A percentile compares a stretch with the other conserved stretches of the same genome.
These are phyloP conservation scores for Colletotrichum noveboracense DNA, from an alignment of 2,329 filamentous ascomycete species.

Conservation along the genomic window DNA sequence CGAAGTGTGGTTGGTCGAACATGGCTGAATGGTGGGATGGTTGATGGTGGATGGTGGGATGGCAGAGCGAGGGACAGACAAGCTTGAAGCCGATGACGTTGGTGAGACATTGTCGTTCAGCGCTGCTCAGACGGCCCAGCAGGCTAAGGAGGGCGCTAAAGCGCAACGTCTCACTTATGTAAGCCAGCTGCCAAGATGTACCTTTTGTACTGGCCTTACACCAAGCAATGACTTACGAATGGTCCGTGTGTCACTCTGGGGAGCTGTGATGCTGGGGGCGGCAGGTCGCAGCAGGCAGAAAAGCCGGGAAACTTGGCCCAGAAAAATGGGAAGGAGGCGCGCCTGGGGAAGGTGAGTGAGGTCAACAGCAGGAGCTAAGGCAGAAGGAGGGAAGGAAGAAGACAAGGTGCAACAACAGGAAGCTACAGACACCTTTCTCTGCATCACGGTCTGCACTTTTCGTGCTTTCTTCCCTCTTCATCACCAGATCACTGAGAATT, in stretches of 20 bases:
- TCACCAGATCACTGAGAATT: neutral
- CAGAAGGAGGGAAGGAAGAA: neutral
- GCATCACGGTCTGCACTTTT: neutral
- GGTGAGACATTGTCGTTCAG: conserved; percentile 14
- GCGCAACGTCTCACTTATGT: neutral
- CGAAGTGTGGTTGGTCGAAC: neutral
- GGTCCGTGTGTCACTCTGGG: neutral
- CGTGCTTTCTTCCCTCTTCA: neutral
- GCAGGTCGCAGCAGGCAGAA: neutral
- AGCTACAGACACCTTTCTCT: neutral
- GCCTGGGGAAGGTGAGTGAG: neutral
- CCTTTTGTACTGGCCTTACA: neutral
- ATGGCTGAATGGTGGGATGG: neutral
- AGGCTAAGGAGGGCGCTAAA: neutral
- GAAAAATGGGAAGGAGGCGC: neutral
- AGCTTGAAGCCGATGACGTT: conserved; percentile 16
- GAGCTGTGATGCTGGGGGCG: neutral
- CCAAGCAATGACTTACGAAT: neutral
- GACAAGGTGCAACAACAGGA: neutral
- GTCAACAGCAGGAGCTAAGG: neutral
- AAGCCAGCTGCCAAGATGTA: neutral
- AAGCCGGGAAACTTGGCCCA: neutral
- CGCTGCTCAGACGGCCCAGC: neutral
- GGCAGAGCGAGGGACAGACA: neutral
- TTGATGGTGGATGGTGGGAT: neutral